phyloP scores from a whole-genome alignment of 1,139 yeast species.

The Taphrina pruni region DNA sequence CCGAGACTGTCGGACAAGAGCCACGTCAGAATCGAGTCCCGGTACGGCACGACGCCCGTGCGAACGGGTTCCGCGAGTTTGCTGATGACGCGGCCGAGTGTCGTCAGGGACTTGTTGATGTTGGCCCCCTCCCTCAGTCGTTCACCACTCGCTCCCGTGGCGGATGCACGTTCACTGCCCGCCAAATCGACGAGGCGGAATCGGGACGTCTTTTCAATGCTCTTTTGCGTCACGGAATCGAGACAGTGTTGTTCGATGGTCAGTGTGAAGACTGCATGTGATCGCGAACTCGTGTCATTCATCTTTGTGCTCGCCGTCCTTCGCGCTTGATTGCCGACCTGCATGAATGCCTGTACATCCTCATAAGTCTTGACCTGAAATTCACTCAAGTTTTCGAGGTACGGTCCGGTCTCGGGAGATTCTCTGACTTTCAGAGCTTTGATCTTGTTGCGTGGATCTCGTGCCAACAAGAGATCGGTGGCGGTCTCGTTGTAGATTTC shows the following conservation, averaged over 20 bases:
- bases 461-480: constrained; percentile 58
- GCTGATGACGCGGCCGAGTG: constrained; percentile 75
- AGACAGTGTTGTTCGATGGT: constrained; percentile 62
- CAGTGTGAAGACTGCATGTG: constrained; percentile 78
- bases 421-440: constrained; percentile 63
- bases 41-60: constrained; percentile 45
- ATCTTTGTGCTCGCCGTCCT: constrained; percentile 72
- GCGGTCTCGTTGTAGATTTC: constrained; percentile 79
- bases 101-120: constrained; percentile 75
- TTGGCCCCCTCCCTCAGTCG: constrained; percentile 74
- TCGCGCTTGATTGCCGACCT: constrained; percentile 55
- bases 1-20: constrained; percentile 71
- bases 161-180: constrained; percentile 72
- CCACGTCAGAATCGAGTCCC: constrained; percentile 63
- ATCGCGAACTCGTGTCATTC: constrained; percentile 71
- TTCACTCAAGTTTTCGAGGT: constrained; percentile 59
- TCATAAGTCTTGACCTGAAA: constrained; percentile 45
- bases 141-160: constrained; percentile 68
- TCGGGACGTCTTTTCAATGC: constrained; percentile 57
- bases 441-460: constrained; percentile 30
- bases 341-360: constrained; percentile 47
- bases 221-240: constrained; percentile 46
- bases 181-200: constrained; percentile 78
- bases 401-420: constrained; percentile 64
- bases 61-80: constrained; percentile 56